Conservation (phyloP, 352 stramenopile genomes). For the Globisporangium radiosum region DNA sequence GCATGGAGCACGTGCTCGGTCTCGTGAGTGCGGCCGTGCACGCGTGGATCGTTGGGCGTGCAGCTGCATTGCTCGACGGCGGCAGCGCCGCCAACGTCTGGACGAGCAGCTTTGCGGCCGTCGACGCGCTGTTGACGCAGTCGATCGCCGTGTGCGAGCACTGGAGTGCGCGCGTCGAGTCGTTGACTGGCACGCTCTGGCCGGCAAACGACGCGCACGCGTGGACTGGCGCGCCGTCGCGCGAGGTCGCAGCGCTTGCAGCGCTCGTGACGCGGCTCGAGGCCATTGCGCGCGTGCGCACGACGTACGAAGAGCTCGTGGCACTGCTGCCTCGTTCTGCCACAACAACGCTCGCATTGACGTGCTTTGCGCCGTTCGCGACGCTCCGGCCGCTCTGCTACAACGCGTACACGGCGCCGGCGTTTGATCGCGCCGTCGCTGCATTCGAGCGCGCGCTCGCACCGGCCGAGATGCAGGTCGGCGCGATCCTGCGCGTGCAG, state of each 20-base stretch:
- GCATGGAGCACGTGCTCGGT: conserved; percentile 87
- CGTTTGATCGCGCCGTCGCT: conserved; percentile 67
- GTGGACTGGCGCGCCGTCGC: conserved; percentile 53
- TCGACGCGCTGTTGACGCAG: conserved; percentile 52
- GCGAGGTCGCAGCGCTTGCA: conserved; percentile 32
- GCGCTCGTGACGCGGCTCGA: conserved; percentile 64
- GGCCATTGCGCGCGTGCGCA: conserved; percentile 76
- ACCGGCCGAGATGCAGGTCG: conserved; percentile 81
- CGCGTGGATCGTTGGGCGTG: conserved; percentile 52
- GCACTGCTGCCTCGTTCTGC: conserved; percentile 47
- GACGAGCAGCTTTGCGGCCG: conserved; percentile 51
- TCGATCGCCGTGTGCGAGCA: conserved; percentile 74
- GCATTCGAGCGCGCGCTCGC: conserved; percentile 77
- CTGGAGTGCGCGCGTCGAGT: conserved; percentile 63
- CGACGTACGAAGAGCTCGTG: conserved; percentile 83
- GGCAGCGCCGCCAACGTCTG: conserved; percentile 41
- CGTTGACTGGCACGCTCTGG: conserved; percentile 80
- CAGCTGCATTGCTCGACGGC: conserved; percentile 15
- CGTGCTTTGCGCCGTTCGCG: conserved; percentile 71
- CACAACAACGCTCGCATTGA: conserved; percentile 28
- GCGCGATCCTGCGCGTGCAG: conserved; percentile 70
- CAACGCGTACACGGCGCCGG: conserved; percentile 86
- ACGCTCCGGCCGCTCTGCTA: conserved; percentile 75
- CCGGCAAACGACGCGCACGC: conserved; percentile 71
- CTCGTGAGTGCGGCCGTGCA: conserved; percentile 78